Conservation (phyloP, 2,329 filamentous ascomycete species). For the Gaeumannomyces tritici region DNA sequence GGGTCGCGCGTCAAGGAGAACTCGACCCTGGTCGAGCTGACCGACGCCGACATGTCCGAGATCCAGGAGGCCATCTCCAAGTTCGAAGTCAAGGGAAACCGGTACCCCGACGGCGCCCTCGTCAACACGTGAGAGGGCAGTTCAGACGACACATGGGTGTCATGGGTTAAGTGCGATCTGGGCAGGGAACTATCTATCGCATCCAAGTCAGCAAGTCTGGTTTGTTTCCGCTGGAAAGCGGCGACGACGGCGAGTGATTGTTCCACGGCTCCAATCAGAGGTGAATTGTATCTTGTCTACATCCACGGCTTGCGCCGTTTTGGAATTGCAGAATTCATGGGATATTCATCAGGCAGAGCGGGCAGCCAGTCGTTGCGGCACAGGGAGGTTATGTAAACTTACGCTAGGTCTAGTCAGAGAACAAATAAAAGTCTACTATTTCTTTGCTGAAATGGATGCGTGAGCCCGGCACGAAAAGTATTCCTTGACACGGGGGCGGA, state of each 20-base stretch:
- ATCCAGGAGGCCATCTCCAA: constrained; percentile 4
- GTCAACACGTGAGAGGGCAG: constrained; percentile 1
- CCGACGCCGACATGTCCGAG: constrained; percentile 6
- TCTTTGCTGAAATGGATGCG: no score
- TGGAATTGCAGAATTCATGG: constrained; percentile 4
- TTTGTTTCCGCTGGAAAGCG: no score
- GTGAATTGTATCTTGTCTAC: not conserved
- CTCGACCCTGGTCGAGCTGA: constrained; percentile 5
- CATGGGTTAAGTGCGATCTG: not conserved
- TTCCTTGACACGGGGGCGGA: no score
- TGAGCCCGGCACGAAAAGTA: no score
- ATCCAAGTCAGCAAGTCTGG: not conserved
- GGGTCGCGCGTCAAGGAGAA: constrained; percentile 22
- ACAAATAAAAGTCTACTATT: no score
- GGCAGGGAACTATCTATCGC: no score
- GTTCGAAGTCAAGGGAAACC: constrained; percentile 1
- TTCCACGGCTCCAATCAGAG: not conserved
- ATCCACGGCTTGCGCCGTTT: not conserved
- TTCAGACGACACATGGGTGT: not conserved
- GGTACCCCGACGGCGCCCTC: constrained; percentile 3
- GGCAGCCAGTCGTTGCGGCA: no score
- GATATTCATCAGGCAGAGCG: constrained; percentile 1
- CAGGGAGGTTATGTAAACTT: no score
- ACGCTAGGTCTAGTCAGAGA: no score
- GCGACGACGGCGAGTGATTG: not conserved